Evolutionary conservation across 805 yeast genomes (phyloP), one percentile per base, ranked within the genome.

Genomic region (Metschnikowia matae): DNA sequence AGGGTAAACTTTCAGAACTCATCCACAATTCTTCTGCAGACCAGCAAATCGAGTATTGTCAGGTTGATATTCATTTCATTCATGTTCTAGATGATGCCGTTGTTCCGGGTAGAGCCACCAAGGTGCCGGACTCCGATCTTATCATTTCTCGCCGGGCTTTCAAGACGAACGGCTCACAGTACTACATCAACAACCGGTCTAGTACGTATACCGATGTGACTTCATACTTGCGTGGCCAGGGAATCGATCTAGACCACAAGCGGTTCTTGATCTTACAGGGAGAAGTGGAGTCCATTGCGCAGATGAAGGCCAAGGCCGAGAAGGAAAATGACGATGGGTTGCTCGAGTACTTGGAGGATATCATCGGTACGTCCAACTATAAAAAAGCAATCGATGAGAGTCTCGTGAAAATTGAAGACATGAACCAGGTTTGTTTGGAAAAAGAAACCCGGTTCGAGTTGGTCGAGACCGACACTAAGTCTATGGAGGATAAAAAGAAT

Each of bases 231-330:
- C 84, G 83, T 56, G 83, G 79, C 15, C 83, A 89, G 63, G 99
- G 98, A 4, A 87, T 94, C 51, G 99, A 94, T 67, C 75, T 94
- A 54, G 96, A 91, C 58, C 99, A 94, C 67, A 94, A 94, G 64
- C 77, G 99, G 59, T 94, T 94, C 61, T 76, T 94, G 59, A 95
- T 94, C 63, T 73, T 94, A 41, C 99, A 94, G 69, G 99, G 99
- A 65, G 99, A 94, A 65, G 99, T 94, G 40, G 99, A 94, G 70
- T 85, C 91, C 56, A 94, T 94, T 62, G 97, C 99, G 0, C 97
- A 94, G 65, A 95, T 94, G 99, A 92, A 92, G 64, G 87, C 99
- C 10, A 94, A 92, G 62, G 98, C 97, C 0, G 97, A 94, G 61
- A 81, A 76, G 46, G 96, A 89, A 48, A 82, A 82, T 55, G 98